phyloP scores from a whole-genome alignment of 2,329 filamentous ascomycete species.

The Colletotrichum higginsianum region DNA sequence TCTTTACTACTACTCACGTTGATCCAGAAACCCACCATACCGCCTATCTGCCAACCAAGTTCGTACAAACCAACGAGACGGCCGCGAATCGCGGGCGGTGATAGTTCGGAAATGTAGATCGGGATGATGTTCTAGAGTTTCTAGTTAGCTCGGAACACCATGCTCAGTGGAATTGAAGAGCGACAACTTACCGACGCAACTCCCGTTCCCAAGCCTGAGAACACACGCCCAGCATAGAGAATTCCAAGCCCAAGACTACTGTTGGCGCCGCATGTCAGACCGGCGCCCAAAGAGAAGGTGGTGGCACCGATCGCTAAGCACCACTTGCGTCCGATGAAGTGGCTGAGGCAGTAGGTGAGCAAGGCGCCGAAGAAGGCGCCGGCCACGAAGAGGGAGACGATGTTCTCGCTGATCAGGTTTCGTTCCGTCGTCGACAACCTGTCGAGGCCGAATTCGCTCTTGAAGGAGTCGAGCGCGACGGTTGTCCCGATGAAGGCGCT shows the following conservation, averaged over 20 bases:
- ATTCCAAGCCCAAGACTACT: slow-evolving; percentile 61
- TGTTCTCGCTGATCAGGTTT: slow-evolving; percentile 72
- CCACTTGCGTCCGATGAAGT: slow-evolving; percentile 69
- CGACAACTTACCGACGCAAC: slow-evolving; percentile 38
- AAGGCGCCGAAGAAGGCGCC: slow-evolving; percentile 79
- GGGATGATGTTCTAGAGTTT: slow-evolving; percentile 63
- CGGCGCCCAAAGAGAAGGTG: slow-evolving; percentile 57
- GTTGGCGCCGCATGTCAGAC: slow-evolving; percentile 71
- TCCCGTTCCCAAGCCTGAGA: slow-evolving; percentile 63
- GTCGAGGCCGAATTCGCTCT: slow-evolving; percentile 70
- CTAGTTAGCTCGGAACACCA: slow-evolving; percentile 18
- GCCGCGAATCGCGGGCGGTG: slow-evolving; percentile 68
- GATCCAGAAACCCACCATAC: slow-evolving; percentile 66
- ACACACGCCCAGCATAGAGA: slow-evolving; percentile 65
- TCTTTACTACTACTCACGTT: slow-evolving; percentile 54
- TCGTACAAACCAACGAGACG: slow-evolving; percentile 69
- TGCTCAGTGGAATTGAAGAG: not conserved
- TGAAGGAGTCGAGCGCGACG: slow-evolving; percentile 73
- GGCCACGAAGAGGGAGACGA: slow-evolving; percentile 77
- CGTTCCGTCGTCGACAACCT: slow-evolving; percentile 57
- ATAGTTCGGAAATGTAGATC: slow-evolving; percentile 61
- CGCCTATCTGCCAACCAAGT: slow-evolving; percentile 67
- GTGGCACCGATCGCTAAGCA: slow-evolving; percentile 59
- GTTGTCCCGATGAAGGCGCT: slow-evolving; percentile 79
- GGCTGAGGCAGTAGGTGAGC: slow-evolving; percentile 71